Base-by-base conservation (phyloP, 805 yeast species). In the Yarrowia osloensis region DNA sequence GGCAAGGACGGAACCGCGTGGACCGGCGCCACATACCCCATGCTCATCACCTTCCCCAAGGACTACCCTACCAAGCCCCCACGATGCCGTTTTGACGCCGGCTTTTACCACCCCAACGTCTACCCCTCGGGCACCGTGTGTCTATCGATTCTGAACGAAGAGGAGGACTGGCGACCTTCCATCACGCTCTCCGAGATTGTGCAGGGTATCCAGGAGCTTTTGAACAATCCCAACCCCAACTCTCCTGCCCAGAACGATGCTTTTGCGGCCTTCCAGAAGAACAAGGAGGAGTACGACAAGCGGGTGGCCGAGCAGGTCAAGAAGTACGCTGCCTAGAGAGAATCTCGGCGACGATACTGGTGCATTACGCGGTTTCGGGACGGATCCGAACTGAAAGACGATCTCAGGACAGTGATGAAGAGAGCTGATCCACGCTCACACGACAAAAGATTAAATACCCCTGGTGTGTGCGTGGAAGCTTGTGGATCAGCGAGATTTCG, bases 241-340 rank as follows among this genome's bases (percentile, higher is more conserved):
- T 92, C 98, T 0, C 99, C 99, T 2, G 99, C 99, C 0, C 99
- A 95, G 78, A 95, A 91, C 71, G 96, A 96, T 3, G 98, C 99
- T 1, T 95, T 93, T 66, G 50, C 69, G 24, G 72, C 73, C 19
- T 93, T 85, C 74, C 84, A 85, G 21, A 86, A 85, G 74, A 90
- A 91, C 75, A 84, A 84, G 73, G 80, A 81, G 0, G 79, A 83
- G 47, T 95, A 95, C 76, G 91, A 88, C 68, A 85, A 85, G 76
- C 88, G 86, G 73, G 97, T 95, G 31, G 79, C 79, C 70, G 91
- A 90, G 70, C 98, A 95, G 78, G 91, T 95, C 8, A 83, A 84
- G 74, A 84, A 81, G 74, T 94, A 89, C 75, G 83, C 89, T 46
- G 40, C 46, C 19, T 61, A 46, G n/a, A 28, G 44, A 3, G 29